Conservation (phyloP, 768 basidiomycete genomes). For the Boletus reticulatus region DNA sequence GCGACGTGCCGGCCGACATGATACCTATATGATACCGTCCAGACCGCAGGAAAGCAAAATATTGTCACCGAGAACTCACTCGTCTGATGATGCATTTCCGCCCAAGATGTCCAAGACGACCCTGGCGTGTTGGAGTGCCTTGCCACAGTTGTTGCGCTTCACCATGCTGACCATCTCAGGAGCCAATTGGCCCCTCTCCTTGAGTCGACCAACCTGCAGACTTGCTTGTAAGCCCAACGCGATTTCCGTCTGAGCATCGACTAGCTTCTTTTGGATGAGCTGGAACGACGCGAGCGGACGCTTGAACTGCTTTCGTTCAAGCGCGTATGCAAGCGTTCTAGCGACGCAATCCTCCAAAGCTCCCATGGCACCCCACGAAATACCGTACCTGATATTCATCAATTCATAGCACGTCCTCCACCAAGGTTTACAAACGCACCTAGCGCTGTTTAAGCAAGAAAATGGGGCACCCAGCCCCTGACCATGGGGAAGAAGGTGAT, state of each 20-base stretch:
- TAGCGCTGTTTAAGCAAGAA: conserved; percentile 88
- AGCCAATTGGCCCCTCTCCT: conserved; percentile 68
- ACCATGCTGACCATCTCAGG: conserved; percentile 95
- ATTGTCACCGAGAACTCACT: conserved; percentile 47
- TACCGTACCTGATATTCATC: conserved; percentile 57
- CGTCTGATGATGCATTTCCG: conserved; percentile 91
- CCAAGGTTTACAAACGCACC: conserved; percentile 35
- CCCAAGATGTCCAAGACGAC: conserved; percentile 87
- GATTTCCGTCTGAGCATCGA: conserved; percentile 87
- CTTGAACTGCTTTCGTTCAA: conserved; percentile 88
- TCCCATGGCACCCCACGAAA: conserved; percentile 96
- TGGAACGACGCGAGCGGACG: conserved; percentile 93
- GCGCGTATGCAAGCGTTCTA: conserved; percentile 76
- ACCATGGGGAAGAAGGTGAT: conserved; percentile 74
- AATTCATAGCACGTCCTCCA: not conserved
- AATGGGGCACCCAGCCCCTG: conserved; percentile 83
- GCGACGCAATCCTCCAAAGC: conserved; percentile 89
- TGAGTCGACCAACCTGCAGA: conserved; percentile 81
- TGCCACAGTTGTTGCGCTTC: conserved; percentile 95
- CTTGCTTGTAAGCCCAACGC: conserved; percentile 75
- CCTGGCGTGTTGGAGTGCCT: conserved; percentile 82
- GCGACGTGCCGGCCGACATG: conserved; percentile 94
- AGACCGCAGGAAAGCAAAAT: not conserved
- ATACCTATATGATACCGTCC: conserved; percentile 49
- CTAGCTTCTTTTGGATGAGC: conserved; percentile 96